A percentile compares a stretch with the other conserved stretches of the same genome.
phyloP scores from a whole-genome alignment of 1,139 yeast genomes.

The Petasospora fabianii region DNA sequence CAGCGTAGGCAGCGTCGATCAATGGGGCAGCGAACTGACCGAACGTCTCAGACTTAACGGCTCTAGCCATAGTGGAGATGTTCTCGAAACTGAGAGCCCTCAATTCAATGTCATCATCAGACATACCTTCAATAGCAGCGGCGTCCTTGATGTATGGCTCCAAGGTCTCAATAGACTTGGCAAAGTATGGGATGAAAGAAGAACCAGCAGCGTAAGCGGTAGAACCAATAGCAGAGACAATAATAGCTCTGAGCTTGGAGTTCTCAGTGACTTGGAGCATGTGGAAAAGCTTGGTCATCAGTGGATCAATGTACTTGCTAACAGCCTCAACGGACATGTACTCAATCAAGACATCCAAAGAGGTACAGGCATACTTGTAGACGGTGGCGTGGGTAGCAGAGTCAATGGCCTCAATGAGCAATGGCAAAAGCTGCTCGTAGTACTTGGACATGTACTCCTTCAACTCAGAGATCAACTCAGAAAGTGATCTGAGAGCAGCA shows the following conservation, averaged over 20 bases:
- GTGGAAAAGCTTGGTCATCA: slow-evolving; percentile 83
- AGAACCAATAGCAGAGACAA: slow-evolving; percentile 95
- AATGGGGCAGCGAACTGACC: slow-evolving; percentile 83
- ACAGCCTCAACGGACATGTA: slow-evolving; percentile 87
- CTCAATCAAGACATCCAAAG: slow-evolving; percentile 89
- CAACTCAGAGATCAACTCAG: slow-evolving; percentile 76
- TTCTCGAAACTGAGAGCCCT: slow-evolving; percentile 92
- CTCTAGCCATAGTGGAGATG: slow-evolving; percentile 91
- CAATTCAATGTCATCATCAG: slow-evolving; percentile 77
- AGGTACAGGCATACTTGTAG: slow-evolving; percentile 87
- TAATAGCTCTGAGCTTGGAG: slow-evolving; percentile 74
- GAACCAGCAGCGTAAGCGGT: slow-evolving; percentile 95
- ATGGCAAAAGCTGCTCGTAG: slow-evolving; percentile 80
- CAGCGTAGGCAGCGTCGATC: slow-evolving; percentile 81
- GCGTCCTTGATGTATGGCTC: slow-evolving; percentile 76
- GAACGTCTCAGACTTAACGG: slow-evolving; percentile 90
- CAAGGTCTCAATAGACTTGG: slow-evolving; percentile 71
- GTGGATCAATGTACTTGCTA: slow-evolving; percentile 75
- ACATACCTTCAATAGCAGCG: slow-evolving; percentile 63
- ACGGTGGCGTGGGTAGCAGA: slow-evolving; percentile 78
- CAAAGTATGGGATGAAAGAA: slow-evolving; percentile 80
- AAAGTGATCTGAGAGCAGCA: slow-evolving; percentile 80
- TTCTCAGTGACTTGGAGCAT: slow-evolving; percentile 65
- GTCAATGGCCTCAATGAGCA: slow-evolving; percentile 84
- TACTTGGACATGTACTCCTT: slow-evolving; percentile 81